Percentiles rank a stretch among this genome's conserved stretches.
These are phyloP conservation scores for Gorgonomyces haynaldii DNA, from an alignment of 192 early-diverging fungal genomes.

Conservation along the genomic window DNA sequence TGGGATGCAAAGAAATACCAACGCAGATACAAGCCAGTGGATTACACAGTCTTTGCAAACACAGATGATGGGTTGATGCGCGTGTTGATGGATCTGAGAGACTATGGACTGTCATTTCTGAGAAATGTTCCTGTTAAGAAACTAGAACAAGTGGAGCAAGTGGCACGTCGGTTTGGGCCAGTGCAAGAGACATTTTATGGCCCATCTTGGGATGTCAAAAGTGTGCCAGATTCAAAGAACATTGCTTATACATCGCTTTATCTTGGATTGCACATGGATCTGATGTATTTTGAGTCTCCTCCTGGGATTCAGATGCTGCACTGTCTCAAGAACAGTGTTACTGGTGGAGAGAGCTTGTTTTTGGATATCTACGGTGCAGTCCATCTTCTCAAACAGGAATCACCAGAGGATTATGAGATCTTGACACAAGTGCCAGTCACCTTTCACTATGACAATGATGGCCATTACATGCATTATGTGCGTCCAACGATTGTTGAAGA, in stretches of 20 bases:
- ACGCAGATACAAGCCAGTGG: slow-evolving; percentile 4
- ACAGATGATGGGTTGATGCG: slow-evolving; percentile 35
- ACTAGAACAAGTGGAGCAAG: slow-evolving; percentile 34
- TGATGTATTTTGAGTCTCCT: slow-evolving; percentile 71
- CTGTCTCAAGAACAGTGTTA: slow-evolving; percentile 62
- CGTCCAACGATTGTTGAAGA: slow-evolving; percentile 48
- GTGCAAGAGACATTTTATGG: slow-evolving; percentile 67
- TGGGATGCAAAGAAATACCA: slow-evolving; percentile 21
- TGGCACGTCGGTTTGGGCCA: slow-evolving; percentile 55
- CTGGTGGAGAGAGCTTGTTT: slow-evolving; percentile 63
- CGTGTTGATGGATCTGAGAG: slow-evolving; percentile 44
- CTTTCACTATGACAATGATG: slow-evolving; percentile 70
- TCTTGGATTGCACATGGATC: slow-evolving; percentile 78
- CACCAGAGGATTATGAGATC: slow-evolving; percentile 50
- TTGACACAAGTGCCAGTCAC: slow-evolving; percentile 51
- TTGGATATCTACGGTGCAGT: slow-evolving; percentile 63
- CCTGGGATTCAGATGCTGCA: slow-evolving; percentile 74
- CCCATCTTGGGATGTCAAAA: slow-evolving; percentile 65
- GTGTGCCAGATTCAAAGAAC: slow-evolving; percentile 59
- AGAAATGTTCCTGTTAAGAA: slow-evolving; percentile 48
- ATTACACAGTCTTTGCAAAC: slow-evolving; percentile 49
- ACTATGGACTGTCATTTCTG: slow-evolving; percentile 60
- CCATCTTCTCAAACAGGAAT: slow-evolving; percentile 35
- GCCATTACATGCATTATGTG: slow-evolving; percentile 60
- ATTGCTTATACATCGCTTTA: slow-evolving; percentile 74